phyloP scores from a whole-genome alignment of 495 filamentous ascomycete genomes.

The Penicillium crystallinum region DNA sequence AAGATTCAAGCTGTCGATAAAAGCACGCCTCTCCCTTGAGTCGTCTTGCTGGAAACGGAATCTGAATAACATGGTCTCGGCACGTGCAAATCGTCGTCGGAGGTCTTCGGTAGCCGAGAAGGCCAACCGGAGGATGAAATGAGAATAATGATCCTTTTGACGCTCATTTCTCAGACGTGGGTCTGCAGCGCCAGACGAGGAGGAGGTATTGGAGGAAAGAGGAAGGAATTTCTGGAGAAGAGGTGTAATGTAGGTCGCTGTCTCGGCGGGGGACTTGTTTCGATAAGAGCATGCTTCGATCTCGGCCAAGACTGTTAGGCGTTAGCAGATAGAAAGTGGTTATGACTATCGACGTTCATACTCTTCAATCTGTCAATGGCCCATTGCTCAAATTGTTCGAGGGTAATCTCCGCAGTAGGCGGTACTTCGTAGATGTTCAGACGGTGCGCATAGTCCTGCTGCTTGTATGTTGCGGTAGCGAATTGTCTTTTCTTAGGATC shows the following conservation, averaged over 20 bases:
- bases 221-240: conserved; percentile 83
- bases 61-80: conserved; percentile 84
- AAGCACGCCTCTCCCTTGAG: conserved; percentile 60
- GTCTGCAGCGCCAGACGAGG: conserved; percentile 42
- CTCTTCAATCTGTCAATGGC: conserved; percentile 87
- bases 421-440: conserved; percentile 89
- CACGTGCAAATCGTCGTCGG: conserved; percentile 77
- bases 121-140: conserved; percentile 93
- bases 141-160: conserved; percentile 94
- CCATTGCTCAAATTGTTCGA: conserved; percentile 99
- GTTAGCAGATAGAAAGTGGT: conserved; percentile 7
- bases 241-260: conserved; percentile 68
- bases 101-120: conserved; percentile 90
- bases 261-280: conserved; percentile 76
- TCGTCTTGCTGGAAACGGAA: conserved; percentile 71
- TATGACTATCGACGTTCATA: conserved; percentile 28
- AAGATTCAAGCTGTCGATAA: conserved; percentile 72
- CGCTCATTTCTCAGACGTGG: conserved; percentile 62
- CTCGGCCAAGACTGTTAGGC: conserved; percentile 73
- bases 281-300: conserved; percentile 95
- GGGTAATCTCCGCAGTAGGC: conserved; percentile 88
- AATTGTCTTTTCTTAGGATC: conserved; percentile 86
- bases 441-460: conserved; percentile 72
- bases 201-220: conserved; percentile 69
- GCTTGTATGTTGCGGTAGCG: conserved; percentile 62